Evolutionary conservation across 2,329 filamentous ascomycete genomes (phyloP), one percentile per base, ranked within the genome.

Genomic region (Phialophora tarda): DNA sequence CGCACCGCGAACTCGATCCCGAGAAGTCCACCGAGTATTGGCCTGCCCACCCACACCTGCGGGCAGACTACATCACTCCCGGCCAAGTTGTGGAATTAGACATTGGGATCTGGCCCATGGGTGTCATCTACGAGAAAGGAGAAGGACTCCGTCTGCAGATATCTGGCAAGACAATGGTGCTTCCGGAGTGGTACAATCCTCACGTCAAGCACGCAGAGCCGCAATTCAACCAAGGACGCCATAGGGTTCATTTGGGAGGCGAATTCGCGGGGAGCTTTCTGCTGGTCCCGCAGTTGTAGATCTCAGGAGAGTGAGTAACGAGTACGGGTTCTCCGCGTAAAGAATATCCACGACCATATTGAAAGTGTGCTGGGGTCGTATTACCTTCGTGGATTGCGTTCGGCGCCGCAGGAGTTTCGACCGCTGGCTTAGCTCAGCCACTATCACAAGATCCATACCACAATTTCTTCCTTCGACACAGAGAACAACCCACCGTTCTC

Each of bases 71-170:
- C 66, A 73, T 83, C 0, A 62, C 71, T 3, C 76, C 75, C 6
- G 82, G 81, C 0, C 73, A 77, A 2, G 71, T 83, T 21, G 80
- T 83, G 4, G 77, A 78, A 70, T 72, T 83, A 10, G 79, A 83
- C 56, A 83, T 84, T 64, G 81, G 80, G 0, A 80, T 84, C 14
- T 83, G 81, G 81, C 77, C 78, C 0, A 80, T 81, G 76, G 81
- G 81, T 0, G 75, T 82, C 0, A 78, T 82, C n/a, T 84, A 79
- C 69, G 81, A 82, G 3, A 78, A 74, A 10, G 81, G 79, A 0
- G 79, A 82, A 38, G 58, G 41, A 0, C 28, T 68, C 10, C 23
- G 58, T 24, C 34, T 68, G 47, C 62, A 65, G 58, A 65, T 68
- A 23, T 55, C 57, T 6, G 65, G 65, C 2, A 64, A 67, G 58